Evolutionary conservation across 2,329 filamentous ascomycete species (phyloP).

Genomic region (Colletotrichum acutatum): DNA sequence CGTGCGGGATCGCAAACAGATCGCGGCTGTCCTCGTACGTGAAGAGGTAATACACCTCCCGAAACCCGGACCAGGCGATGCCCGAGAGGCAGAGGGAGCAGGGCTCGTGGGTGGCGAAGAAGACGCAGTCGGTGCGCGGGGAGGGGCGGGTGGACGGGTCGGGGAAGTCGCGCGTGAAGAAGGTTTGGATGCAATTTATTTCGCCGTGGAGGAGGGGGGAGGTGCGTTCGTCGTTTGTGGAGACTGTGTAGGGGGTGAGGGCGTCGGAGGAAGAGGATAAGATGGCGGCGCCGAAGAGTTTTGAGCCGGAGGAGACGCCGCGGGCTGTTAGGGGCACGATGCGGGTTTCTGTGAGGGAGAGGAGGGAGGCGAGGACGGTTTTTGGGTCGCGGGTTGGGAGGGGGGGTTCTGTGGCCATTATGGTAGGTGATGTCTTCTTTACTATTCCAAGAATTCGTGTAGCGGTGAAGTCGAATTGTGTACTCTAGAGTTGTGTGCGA

Average conservation of each 20-base stretch:
- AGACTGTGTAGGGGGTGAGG: conserved; percentile 57
- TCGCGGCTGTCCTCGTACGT: conserved; percentile 69
- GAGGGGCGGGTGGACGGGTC: conserved; percentile 49
- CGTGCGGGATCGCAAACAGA: conserved; percentile 65
- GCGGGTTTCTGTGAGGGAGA: conserved; percentile 54
- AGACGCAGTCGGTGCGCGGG: conserved; percentile 60
- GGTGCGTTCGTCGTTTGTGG: conserved; percentile 65
- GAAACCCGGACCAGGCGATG: conserved; percentile 68
- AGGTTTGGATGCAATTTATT: conserved; percentile 69
- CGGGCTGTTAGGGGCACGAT: conserved; percentile 62
- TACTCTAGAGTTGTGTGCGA: neutral
- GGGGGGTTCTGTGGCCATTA: conserved; percentile 33
- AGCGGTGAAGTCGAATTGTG: conserved; percentile 22
- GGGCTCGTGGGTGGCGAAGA: conserved; percentile 69
- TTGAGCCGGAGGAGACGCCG: conserved; percentile 63
- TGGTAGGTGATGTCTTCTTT: conserved; percentile 35
- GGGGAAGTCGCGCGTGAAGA: conserved; percentile 56
- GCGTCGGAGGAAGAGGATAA: conserved; percentile 52
- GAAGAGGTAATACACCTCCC: conserved; percentile 67
- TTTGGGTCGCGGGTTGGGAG: conserved; percentile 29
- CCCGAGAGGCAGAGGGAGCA: conserved; percentile 68
- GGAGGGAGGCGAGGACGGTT: conserved; percentile 51
- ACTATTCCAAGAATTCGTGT: no score
- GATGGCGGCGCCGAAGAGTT: conserved; percentile 68
- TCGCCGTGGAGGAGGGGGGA: conserved; percentile 69